Conservation (phyloP, 2,329 filamentous ascomycete species). For the Aspergillus brunneoviolaceus region DNA sequence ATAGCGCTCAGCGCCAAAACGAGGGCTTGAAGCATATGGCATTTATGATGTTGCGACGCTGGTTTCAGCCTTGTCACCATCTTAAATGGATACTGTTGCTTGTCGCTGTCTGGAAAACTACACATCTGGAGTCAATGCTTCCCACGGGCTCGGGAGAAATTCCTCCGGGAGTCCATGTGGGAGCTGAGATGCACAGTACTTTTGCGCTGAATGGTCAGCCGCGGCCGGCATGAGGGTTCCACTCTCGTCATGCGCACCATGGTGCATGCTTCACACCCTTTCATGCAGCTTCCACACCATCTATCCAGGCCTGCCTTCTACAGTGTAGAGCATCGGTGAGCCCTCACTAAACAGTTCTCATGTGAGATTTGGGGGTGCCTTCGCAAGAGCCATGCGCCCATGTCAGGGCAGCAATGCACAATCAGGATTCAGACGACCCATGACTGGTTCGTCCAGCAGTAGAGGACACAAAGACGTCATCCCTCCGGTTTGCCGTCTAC, state of each 20-base stretch:
- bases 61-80: constrained; percentile 5
- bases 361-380: background rate
- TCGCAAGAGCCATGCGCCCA: background rate
- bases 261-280: constrained; percentile 13
- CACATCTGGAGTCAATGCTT: background rate
- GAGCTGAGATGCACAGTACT: background rate
- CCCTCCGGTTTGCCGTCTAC: background rate
- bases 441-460: background rate
- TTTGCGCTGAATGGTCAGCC: constrained; percentile 14
- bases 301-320: background rate
- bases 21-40: background rate
- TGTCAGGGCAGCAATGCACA: background rate
- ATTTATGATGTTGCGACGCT: background rate
- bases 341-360: background rate
- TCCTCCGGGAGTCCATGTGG: background rate
- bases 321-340: background rate
- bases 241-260: constrained; percentile 18
- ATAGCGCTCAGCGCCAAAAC: background rate
- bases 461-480: background rate
- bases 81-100: background rate
- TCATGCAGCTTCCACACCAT: background rate
- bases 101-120: background rate
- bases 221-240: constrained; percentile 15
- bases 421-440: background rate
- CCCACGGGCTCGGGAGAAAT: background rate